Percentiles rank a stretch among this genome's conserved stretches.
Conservation (phyloP, 75 land plant genomes). For the Adiantum capillusveneris region DNA sequence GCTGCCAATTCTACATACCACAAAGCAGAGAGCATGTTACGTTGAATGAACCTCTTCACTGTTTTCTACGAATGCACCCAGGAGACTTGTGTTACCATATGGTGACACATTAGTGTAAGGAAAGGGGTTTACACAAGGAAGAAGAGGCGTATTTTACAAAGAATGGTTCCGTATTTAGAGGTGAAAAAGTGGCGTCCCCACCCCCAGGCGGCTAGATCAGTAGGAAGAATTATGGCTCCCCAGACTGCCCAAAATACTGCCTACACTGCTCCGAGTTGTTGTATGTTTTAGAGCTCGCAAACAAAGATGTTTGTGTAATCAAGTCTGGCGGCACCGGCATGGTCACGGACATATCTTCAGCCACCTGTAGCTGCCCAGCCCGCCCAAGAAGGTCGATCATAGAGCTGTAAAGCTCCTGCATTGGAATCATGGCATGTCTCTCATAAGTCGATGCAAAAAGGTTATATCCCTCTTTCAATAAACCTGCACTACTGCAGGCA, state of each 20-base stretch:
- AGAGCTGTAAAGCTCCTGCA: constrained; percentile 12
- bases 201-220: too few species aligned
- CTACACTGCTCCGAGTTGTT: constrained; percentile 8
- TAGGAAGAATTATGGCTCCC: too few species aligned
- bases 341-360: constrained; percentile 7
- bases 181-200: too few species aligned
- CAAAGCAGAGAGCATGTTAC: too few species aligned
- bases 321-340: constrained; percentile 24
- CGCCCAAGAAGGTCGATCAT: constrained; percentile 27
- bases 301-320: constrained; percentile 13
- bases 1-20: too few species aligned
- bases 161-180: too few species aligned
- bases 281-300: constrained; percentile 10
- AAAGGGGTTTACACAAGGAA: too few species aligned
- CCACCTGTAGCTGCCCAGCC: constrained; percentile 13
- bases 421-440: constrained; percentile 15
- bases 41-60: too few species aligned
- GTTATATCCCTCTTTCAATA: constrained; percentile 9
- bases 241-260: constrained; percentile 5
- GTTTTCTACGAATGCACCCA: too few species aligned
- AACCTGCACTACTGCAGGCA: constrained; percentile 20
- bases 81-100: too few species aligned
- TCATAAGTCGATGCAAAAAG: constrained; percentile 18
- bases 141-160: too few species aligned
- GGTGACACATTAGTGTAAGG: too few species aligned